Conservation (phyloP, 2,329 filamentous ascomycete species). For the Sporothrix pseudoabietina region DNA sequence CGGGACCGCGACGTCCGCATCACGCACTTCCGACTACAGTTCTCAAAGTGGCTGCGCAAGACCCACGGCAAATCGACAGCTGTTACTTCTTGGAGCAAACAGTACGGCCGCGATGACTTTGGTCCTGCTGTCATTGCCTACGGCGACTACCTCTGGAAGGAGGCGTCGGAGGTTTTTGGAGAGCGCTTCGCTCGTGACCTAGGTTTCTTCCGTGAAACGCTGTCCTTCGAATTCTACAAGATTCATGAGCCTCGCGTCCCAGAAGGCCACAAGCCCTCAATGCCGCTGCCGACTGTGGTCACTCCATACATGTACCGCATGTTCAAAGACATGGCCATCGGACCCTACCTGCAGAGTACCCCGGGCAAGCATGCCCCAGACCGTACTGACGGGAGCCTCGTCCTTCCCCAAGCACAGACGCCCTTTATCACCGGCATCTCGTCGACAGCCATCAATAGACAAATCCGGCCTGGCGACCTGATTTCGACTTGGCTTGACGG, state of each 20-base stretch:
- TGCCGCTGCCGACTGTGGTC: constrained; percentile 58
- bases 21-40: constrained; percentile 62
- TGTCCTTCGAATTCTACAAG: constrained; percentile 32
- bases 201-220: constrained; percentile 57
- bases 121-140: constrained; percentile 62
- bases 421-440: constrained; percentile 14
- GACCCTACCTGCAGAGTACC: constrained; percentile 52
- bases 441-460: constrained; percentile 11
- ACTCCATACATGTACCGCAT: constrained; percentile 68
- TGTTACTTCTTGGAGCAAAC: constrained; percentile 58
- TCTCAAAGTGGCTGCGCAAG: constrained; percentile 58
- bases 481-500: constrained; percentile 52
- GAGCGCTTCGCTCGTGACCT: constrained; percentile 40
- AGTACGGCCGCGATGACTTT: constrained; percentile 60
- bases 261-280: neutral
- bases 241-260: neutral
- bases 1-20: constrained; percentile 43
- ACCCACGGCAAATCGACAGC: constrained; percentile 47
- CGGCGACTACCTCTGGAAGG: constrained; percentile 65
- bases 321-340: constrained; percentile 66
- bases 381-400: neutral
- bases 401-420: constrained; percentile 24
- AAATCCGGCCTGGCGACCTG: constrained; percentile 51
- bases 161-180: constrained; percentile 56
- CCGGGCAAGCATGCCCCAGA: constrained; percentile 38